Base-by-base conservation (phyloP, 1,284 basidiomycete genomes). In the Rhodofomes roseus region DNA sequence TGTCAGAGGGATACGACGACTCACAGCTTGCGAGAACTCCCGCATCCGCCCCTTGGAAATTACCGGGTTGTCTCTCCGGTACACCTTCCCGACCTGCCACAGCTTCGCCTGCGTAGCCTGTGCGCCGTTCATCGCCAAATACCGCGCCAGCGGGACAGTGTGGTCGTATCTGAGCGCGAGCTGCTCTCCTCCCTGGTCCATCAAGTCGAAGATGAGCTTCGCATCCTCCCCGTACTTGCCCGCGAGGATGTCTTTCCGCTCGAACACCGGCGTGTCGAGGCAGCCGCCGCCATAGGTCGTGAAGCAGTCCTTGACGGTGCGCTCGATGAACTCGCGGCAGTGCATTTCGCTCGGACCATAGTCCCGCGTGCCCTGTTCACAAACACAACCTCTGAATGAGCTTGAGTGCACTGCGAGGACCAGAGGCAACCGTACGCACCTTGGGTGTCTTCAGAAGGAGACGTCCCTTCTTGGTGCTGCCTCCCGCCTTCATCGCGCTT, bases 31-130 rank as follows among this genome's bases (percentile, higher is more conserved):
- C 72, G 94, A 96, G 73, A 99, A 99, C 78, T 99, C 96, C 63
- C 96, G 85, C 95, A 99, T 98, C 40, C 96, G 84, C 4, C 96
- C 96, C 77, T 99, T 99, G 56, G 89, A 91, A 92, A 99, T 96
- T 60, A 96, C 96, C 1, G 97, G 96, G 70, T 92, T 96, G 75
- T 99, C 96, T 71, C 97, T 79, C 63, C 97, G 81, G 76, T 99
- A 99, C 25, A 99, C 96, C 77, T 99, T 99, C 31, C 95, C 96
- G 57, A 99, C 90, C 76, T 99, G 96, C 87, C 96, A 99, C 37
- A 98, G 76, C 77, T 98, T 98, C 61, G 80, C 78, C 66, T 87
- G 85, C 8, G 81, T 78, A 64, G 83, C 84, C 58, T 86, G 87
- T 52, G 86, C 85, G 23, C 92, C 90, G 67, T 89, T 90, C 95